Conservation (phyloP, 2,329 filamentous ascomycete genomes). For the Penicillium thymicola region DNA sequence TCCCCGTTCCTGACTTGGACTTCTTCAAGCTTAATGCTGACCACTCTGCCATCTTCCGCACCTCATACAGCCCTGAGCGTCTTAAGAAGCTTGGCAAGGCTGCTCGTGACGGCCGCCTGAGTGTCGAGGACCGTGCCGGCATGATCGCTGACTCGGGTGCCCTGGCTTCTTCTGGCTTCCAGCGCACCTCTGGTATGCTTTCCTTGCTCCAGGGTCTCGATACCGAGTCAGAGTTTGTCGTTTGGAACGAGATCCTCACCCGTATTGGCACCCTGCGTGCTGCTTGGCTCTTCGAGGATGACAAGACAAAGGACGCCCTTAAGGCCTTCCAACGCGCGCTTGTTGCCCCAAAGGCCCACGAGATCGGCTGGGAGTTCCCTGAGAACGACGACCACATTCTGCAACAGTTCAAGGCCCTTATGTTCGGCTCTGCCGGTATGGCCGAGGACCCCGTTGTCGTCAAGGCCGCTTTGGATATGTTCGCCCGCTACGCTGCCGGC, state of each 20-base stretch:
- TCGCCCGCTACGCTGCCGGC: constrained; percentile 75
- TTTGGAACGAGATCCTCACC: constrained; percentile 88
- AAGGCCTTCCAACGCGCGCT: constrained; percentile 80
- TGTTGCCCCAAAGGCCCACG: constrained; percentile 74
- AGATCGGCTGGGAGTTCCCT: constrained; percentile 83
- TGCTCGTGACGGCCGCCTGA: constrained; percentile 74
- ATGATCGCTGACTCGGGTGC: constrained; percentile 94
- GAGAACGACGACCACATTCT: constrained; percentile 82
- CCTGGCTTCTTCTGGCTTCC: constrained; percentile 83
- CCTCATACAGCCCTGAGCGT: constrained; percentile 78
- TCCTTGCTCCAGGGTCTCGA: constrained; percentile 82
- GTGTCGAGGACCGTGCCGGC: constrained; percentile 86
- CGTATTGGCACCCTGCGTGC: constrained; percentile 74
- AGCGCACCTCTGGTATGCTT: constrained; percentile 85
- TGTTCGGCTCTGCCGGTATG: constrained; percentile 81
- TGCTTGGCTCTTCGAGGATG: constrained; percentile 86
- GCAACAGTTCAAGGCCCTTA: constrained; percentile 89
- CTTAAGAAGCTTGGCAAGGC: constrained; percentile 84
- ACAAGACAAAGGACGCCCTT: constrained; percentile 66
- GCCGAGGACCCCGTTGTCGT: constrained; percentile 76
- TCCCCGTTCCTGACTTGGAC: constrained; percentile 73
- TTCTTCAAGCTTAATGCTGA: constrained; percentile 98
- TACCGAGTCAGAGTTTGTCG: constrained; percentile 79
- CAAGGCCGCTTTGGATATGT: constrained; percentile 83
- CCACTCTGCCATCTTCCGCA: constrained; percentile 88